Evolutionary conservation across 257 asterid genomes (phyloP), one percentile per base, ranked within the genome.

Genomic region (Prunella vulgaris): DNA sequence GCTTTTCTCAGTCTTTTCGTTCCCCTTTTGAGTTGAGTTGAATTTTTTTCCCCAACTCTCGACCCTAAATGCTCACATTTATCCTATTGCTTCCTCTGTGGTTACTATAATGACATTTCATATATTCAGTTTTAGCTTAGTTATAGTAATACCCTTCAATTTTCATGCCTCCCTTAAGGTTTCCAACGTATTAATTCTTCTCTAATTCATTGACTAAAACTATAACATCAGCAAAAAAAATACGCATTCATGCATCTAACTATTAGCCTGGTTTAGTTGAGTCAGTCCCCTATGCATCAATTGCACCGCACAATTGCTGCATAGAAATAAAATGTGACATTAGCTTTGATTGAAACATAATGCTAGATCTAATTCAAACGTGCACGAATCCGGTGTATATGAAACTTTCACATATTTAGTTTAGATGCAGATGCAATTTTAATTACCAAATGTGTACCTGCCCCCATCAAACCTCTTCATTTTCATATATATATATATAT

Each of bases 371-470:
- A n/a, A n/a, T n/a, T n/a, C n/a, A n/a, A n/a, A n/a, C n/a, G n/a
- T n/a, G n/a, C n/a, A n/a, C n/a, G n/a, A n/a, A n/a, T n/a, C n/a
- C n/a, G n/a, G n/a, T n/a, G n/a, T n/a, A n/a, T 0, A 2, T 3
- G 33, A 3, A 6, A 28, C 5, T 28, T 4, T 3, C 4, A 3
- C 33, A 28, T 27, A 30, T 18, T 69, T 30, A 51, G 62, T 44
- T 70, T 64, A 40, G 37, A 62, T 48, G 60, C 51, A 63, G 75
- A 25, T 66, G 49, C 49, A 69, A 48, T 48, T 32, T 1, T 54
- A 66, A n/a, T 25, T 25, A 25, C 74, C 72, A 57, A 64, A 64
- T 64, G 18, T 44, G 20, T 33, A 65, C 77, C 79, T 70, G 66
- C 66, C 64, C n/a, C 81, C 28, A 48, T 56, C 58, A 54, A 53